Percentiles rank a stretch among this genome's conserved stretches.
Evolutionary conservation across 352 stramenopile species (phyloP).

Genomic region (Aphanomyces astaci): DNA sequence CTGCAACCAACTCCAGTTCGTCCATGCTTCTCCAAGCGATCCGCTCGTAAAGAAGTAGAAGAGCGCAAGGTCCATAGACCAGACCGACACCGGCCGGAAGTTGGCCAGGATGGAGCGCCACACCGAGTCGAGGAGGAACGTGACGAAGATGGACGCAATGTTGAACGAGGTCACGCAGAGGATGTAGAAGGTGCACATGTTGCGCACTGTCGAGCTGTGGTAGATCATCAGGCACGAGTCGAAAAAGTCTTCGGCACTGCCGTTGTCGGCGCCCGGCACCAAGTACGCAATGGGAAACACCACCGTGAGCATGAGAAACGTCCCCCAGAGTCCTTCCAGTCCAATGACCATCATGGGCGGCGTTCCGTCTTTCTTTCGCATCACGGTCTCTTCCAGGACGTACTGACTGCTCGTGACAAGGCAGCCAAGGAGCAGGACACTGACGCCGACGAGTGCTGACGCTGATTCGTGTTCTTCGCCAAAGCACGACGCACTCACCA

Average conservation of each 20-base stretch:
- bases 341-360: constrained; percentile 78
- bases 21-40: constrained; percentile 75
- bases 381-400: constrained; percentile 86
- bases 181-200: constrained; percentile 54
- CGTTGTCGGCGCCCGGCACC: constrained; percentile 65
- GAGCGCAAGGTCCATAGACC: constrained; percentile 75
- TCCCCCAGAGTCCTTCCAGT: constrained; percentile 84
- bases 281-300: constrained; percentile 61
- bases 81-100: constrained; percentile 77
- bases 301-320: constrained; percentile 58
- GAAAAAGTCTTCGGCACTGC: constrained; percentile 47
- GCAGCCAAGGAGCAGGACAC: constrained; percentile 63
- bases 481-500: constrained; percentile 51
- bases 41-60: constrained; percentile 67
- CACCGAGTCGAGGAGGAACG: constrained; percentile 73
- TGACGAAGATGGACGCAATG: constrained; percentile 79
- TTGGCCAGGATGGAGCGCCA: constrained; percentile 90
- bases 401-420: constrained; percentile 74
- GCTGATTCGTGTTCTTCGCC: constrained; percentile 22
- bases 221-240: constrained; percentile 24
- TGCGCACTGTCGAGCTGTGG: constrained; percentile 11
- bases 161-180: constrained; percentile 79
- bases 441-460: constrained; percentile 46
- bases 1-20: constrained; percentile 62
- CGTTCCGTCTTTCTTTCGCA: constrained; percentile 54